phyloP scores from a whole-genome alignment of 106 monocot species.

The Narthecium ossifragum region DNA sequence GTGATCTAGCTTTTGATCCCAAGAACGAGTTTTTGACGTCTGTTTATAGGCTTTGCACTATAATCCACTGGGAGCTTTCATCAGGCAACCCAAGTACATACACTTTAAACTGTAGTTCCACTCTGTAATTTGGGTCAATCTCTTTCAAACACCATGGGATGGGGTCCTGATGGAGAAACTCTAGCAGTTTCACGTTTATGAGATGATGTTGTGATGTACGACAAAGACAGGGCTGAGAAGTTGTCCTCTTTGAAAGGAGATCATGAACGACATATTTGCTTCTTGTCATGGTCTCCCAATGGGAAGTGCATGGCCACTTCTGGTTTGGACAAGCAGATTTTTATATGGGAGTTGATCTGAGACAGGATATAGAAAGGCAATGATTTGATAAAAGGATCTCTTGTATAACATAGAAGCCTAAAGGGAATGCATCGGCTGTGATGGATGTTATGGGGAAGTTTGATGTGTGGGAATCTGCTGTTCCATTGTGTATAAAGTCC shows the following conservation, averaged over 20 bases:
- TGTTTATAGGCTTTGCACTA: conserved; percentile 63
- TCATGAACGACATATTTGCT: conserved; percentile 70
- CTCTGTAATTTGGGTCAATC: conserved; percentile 49
- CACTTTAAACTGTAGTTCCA: conserved; percentile 64
- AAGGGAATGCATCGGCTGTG: conserved; percentile 73
- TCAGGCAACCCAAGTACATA: conserved; percentile 62
- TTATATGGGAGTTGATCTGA: conserved; percentile 92
- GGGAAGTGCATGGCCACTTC: conserved; percentile 91
- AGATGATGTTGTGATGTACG: conserved; percentile 97
- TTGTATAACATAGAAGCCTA: conserved; percentile 77
- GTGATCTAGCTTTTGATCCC: conserved; percentile 80
- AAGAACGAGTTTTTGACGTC: conserved; percentile 84
- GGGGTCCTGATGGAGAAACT: conserved; percentile 94
- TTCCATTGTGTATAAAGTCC: conserved; percentile 83
- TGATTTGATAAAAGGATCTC: conserved; percentile 77
- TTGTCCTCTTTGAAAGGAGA: conserved; percentile 83
- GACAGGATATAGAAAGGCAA: conserved; percentile 90
- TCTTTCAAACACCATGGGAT: conserved; percentile 48
- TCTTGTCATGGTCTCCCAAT: conserved; percentile 91
- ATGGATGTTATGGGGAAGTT: conserved; percentile 79
- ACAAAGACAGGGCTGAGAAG: conserved; percentile 83
- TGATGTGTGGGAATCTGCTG: conserved; percentile 73
- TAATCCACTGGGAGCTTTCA: conserved; percentile 88
- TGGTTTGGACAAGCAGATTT: conserved; percentile 69
- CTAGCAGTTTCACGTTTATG: conserved; percentile 85